Percentiles rank a stretch among this genome's conserved stretches.
Conservation (phyloP, 2,329 filamentous ascomycete genomes). For the Diplocarpon rosae region DNA sequence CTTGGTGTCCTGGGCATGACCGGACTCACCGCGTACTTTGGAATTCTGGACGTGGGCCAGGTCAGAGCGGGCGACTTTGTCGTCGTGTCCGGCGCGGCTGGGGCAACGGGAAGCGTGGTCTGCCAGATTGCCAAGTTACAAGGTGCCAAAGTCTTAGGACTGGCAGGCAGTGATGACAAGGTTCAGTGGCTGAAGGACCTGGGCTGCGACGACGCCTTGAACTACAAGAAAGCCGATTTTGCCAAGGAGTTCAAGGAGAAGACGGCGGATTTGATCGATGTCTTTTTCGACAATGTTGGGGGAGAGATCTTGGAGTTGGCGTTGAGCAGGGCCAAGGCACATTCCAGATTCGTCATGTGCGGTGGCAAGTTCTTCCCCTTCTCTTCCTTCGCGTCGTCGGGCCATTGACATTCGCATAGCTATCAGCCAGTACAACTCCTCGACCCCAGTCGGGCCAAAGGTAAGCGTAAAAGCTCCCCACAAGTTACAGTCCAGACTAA, state of each 20-base stretch:
- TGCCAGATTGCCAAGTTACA: slow-evolving; percentile 70
- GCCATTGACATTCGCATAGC: slow-evolving; percentile 11
- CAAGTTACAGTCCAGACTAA: slow-evolving; percentile 5
- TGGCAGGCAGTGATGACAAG: slow-evolving; percentile 58
- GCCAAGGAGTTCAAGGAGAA: slow-evolving; percentile 46
- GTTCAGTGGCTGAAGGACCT: slow-evolving; percentile 54
- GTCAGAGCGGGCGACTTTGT: slow-evolving; percentile 62
- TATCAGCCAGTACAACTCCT: slow-evolving; percentile 59
- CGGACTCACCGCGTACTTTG: slow-evolving; percentile 66
- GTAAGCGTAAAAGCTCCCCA: slow-evolving; percentile 19
- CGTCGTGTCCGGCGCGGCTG: slow-evolving; percentile 67
- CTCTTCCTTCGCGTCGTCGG: background rate
- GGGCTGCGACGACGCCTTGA: slow-evolving; percentile 55
- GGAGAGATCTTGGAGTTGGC: slow-evolving; percentile 60
- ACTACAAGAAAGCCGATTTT: slow-evolving; percentile 58
- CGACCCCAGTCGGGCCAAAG: slow-evolving; percentile 43
- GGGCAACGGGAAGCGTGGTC: slow-evolving; percentile 65
- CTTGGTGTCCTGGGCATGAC: slow-evolving; percentile 54
- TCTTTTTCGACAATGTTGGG: slow-evolving; percentile 67
- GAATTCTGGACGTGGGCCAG: slow-evolving; percentile 56
- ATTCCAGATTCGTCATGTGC: slow-evolving; percentile 60
- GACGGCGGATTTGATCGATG: slow-evolving; percentile 50
- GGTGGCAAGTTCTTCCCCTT: slow-evolving; percentile 33
- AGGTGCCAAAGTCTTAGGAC: slow-evolving; percentile 49
- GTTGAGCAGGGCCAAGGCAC: slow-evolving; percentile 48